Percentiles rank a stretch among this genome's conserved stretches.
Conservation (phyloP, 2,329 filamentous ascomycete species). For the Botryotinia narcissicola region DNA sequence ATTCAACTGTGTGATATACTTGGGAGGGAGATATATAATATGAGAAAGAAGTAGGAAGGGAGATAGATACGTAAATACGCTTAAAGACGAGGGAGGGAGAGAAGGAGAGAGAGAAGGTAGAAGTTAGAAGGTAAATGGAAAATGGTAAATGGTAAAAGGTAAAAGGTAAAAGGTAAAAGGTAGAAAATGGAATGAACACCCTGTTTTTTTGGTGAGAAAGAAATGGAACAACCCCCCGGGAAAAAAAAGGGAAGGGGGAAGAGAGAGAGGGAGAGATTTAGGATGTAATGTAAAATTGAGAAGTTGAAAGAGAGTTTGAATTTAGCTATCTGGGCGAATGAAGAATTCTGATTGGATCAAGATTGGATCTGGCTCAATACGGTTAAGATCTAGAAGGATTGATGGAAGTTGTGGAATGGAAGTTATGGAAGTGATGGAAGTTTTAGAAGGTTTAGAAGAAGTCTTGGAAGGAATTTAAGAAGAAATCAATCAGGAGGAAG, state of each 20-base stretch:
- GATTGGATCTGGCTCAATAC: not conserved
- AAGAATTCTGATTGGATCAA: not conserved
- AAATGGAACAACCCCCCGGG: not conserved
- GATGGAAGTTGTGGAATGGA: not conserved
- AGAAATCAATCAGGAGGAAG: not conserved
- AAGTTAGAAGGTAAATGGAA: no score
- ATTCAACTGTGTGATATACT: not conserved
- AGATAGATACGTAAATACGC: not conserved
- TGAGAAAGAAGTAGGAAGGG: not conserved
- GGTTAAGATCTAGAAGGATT: not conserved
- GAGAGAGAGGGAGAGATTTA: not conserved
- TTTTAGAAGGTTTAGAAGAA: no score
- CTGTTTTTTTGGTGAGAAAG: not conserved
- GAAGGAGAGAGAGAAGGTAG: no score
- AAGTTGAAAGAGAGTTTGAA: constrained; percentile 11
- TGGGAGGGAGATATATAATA: not conserved
- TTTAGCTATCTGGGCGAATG: not conserved
- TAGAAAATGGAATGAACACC: not conserved
- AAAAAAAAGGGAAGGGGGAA: not conserved
- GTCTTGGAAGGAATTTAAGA: not conserved
- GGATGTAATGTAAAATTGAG: not conserved
- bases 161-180: no score
- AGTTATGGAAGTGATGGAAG: not conserved
- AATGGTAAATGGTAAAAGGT: no score
- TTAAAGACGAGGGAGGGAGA: not conserved